A percentile compares a stretch with the other conserved stretches of the same genome.
phyloP scores from a whole-genome alignment of 768 basidiomycete species.

The Suillus brevipes region DNA sequence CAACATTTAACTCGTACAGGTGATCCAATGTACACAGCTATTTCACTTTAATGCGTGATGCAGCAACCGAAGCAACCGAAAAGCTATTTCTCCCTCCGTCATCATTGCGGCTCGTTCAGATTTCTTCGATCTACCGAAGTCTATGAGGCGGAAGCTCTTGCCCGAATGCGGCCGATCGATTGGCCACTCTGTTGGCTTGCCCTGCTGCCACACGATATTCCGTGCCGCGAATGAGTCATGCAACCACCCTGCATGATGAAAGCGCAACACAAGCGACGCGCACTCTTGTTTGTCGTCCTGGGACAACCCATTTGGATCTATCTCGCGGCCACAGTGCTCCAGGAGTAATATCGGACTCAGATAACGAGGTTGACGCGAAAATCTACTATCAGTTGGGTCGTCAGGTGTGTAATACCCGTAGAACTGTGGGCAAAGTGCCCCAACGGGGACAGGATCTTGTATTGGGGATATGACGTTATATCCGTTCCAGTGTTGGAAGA shows the following conservation, averaged over 20 bases:
- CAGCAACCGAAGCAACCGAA: too few species aligned
- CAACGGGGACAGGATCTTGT: conserved; percentile 44
- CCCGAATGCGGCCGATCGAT: neutral
- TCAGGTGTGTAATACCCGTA: conserved; percentile 57
- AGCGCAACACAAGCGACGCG: conserved; percentile 37
- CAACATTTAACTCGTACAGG: too few species aligned
- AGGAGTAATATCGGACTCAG: conserved; percentile 46
- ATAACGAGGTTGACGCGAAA: conserved; percentile 10
- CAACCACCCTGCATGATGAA: conserved; percentile 38
- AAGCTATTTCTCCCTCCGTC: too few species aligned
- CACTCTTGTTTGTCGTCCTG: conserved; percentile 44
- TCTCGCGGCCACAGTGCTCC: conserved; percentile 46
- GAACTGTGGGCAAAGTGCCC: conserved; percentile 59
- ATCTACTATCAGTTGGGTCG: conserved; percentile 13
- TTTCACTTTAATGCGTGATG: too few species aligned
- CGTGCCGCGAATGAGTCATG: conserved; percentile 44
- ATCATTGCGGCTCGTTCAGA: too few species aligned
- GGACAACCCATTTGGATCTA: conserved; percentile 29
- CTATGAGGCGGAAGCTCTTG: conserved; percentile 48
- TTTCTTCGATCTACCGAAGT: conserved; percentile 43
- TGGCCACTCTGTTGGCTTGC: conserved; percentile 36
- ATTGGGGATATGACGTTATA: conserved; percentile 29
- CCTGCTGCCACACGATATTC: conserved; percentile 46
- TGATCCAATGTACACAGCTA: too few species aligned
- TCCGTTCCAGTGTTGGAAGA: conserved; percentile 27